Base-by-base conservation (phyloP, 495 filamentous ascomycete species). In the Aspergillus baeticus region DNA sequence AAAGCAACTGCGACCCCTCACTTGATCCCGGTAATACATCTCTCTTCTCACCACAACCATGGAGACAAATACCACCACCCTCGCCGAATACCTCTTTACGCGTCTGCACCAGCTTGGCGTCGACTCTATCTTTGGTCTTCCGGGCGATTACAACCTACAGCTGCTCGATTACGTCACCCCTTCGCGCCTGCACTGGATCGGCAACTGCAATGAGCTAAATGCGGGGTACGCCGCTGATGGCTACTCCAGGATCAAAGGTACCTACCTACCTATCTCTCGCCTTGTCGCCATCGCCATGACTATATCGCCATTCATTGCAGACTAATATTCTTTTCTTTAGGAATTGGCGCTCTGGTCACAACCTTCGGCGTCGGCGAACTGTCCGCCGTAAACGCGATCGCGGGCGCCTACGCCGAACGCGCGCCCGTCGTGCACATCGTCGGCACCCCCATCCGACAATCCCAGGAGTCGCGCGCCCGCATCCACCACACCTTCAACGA, bases 341-440 rank as follows among this genome's bases (percentile, higher is more conserved):
- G 53, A 0, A 55, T 55, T 17, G 54, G 54, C 10, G 90, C 87
- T 3, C 68, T 92, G 29, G 67, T 90, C 39, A 94, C 90, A 22
- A 91, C 88, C 1, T 89, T 90, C 55, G 89, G 89, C 21, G 87
- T 91, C 17, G 89, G 89, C 21, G 89, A 92, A 64, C 77, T 92
- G 0, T 89, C 85, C 5, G 86, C 86, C 44, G 64, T 91, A 54
- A 90, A 90, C 61, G 87, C 84, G 5, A 65, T 90, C 54, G 86
- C 86, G 7, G 88, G 88, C 21, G 77, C 85, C 51, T 89, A 81
- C 67, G 81, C 87, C 1, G 90, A 96, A 69, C 79, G 81, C 57
- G 84, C 89, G 5, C 89, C 91, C 0, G 74, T 96, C 10, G 82
- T 92, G 14, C 91, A 96, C 66, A 87, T 96, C 46, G 89, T 94